Evolutionary conservation across 306 rosid genomes (phyloP).

Genomic region (Acacia crassicarpa): DNA sequence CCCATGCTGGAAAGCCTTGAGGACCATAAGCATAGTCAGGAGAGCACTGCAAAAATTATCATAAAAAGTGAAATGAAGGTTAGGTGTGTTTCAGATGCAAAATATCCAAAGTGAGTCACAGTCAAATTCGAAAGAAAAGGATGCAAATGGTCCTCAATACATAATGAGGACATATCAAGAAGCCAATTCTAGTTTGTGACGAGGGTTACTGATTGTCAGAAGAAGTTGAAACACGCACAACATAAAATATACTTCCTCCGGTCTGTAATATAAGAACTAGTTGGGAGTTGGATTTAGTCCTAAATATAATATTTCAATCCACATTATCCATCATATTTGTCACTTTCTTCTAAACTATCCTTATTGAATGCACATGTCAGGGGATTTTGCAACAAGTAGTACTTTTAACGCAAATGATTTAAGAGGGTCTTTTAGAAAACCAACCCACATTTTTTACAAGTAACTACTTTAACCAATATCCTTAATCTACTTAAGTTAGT

Average conservation of each 20-base stretch:
- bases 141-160: neutral
- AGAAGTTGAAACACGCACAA: neutral
- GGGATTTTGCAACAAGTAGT: no score
- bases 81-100: neutral
- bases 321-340: no score
- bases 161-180: neutral
- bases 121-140: neutral
- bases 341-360: no score
- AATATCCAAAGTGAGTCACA: neutral
- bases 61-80: conserved; percentile 17
- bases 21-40: conserved; percentile 96
- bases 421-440: no score
- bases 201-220: neutral
- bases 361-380: no score
- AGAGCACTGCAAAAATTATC: conserved; percentile 73
- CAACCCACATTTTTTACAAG: no score
- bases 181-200: neutral
- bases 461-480: no score
- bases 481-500: no score
- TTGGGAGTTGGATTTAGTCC: no score
- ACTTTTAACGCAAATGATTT: no score
- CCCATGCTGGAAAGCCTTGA: conserved; percentile 89
- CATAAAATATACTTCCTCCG: neutral
- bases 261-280: no score
- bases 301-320: no score